These are phyloP conservation scores for Beauveria varroae DNA, from an alignment of 2,329 filamentous ascomycete species.

Conservation along the genomic window DNA sequence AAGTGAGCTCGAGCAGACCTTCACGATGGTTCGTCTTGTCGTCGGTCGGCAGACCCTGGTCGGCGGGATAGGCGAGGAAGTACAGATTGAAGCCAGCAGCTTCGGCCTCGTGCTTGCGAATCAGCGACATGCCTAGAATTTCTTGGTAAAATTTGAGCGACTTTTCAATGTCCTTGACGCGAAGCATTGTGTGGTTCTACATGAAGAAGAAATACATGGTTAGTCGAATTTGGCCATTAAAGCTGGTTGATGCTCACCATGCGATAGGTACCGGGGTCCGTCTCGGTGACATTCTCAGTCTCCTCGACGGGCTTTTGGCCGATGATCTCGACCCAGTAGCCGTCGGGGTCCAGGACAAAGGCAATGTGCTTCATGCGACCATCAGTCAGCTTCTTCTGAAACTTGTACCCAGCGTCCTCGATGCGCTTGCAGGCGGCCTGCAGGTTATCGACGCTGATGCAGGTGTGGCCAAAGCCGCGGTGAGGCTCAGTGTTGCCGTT, in stretches of 20 bases:
- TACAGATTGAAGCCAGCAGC: slow-evolving; percentile 79
- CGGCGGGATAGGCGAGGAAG: slow-evolving; percentile 73
- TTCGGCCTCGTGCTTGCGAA: slow-evolving; percentile 64
- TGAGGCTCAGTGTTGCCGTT: slow-evolving; percentile 90
- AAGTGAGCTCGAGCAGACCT: slow-evolving; percentile 84
- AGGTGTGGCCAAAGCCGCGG: slow-evolving; percentile 79
- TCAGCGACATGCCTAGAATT: slow-evolving; percentile 77
- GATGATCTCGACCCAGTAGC: slow-evolving; percentile 80
- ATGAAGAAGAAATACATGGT: background rate
- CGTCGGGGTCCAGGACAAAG: slow-evolving; percentile 82
- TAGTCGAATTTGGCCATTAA: background rate
- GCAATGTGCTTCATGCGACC: slow-evolving; percentile 84
- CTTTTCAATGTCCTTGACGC: slow-evolving; percentile 73
- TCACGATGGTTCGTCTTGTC: slow-evolving; percentile 60
- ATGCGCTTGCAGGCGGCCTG: slow-evolving; percentile 85
- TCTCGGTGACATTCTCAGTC: slow-evolving; percentile 63
- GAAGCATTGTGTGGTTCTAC: slow-evolving; percentile 87
- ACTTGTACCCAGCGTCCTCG: slow-evolving; percentile 82
- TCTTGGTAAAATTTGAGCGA: slow-evolving; percentile 79
- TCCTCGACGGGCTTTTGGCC: slow-evolving; percentile 64
- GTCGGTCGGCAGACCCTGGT: slow-evolving; percentile 44
- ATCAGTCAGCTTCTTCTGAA: slow-evolving; percentile 91
- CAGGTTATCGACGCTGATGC: slow-evolving; percentile 75
- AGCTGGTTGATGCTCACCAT: slow-evolving; percentile 36
- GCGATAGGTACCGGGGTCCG: slow-evolving; percentile 68